Conservation (phyloP, 2,329 filamentous ascomycete genomes). For the Penicillium sp. region DNA sequence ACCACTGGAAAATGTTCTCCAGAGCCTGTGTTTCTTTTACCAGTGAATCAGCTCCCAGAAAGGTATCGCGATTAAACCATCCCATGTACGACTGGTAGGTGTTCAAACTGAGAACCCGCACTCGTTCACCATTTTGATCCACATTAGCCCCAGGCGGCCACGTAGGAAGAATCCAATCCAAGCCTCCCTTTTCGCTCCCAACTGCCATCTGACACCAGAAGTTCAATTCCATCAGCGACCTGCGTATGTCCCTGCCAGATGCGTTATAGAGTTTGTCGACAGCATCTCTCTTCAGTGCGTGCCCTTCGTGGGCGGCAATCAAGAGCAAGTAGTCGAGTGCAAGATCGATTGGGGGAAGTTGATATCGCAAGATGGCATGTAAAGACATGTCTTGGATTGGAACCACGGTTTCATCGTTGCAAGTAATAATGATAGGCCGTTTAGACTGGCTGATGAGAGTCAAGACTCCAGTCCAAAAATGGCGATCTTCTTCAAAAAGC, state of each 20-base stretch:
- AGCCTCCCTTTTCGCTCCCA: constrained; percentile 82
- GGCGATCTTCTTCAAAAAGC: constrained; percentile 91
- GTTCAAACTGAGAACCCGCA: constrained; percentile 78
- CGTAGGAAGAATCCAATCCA: constrained; percentile 84
- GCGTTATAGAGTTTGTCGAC: constrained; percentile 71
- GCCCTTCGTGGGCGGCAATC: constrained; percentile 85
- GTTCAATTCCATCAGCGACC: constrained; percentile 79
- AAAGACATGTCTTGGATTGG: constrained; percentile 74
- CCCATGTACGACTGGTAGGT: constrained; percentile 83
- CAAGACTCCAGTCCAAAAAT: constrained; percentile 86
- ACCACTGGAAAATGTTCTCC: constrained; percentile 68
- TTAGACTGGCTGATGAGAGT: constrained; percentile 81
- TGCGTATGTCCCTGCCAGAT: constrained; percentile 74
- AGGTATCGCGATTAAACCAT: constrained; percentile 66
- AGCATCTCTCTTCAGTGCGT: constrained; percentile 70
- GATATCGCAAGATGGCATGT: constrained; percentile 81
- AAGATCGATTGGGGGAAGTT: constrained; percentile 65
- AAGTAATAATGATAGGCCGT: constrained; percentile 91
- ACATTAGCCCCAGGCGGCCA: constrained; percentile 74
- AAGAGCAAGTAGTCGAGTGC: constrained; percentile 80
- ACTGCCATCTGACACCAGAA: constrained; percentile 98
- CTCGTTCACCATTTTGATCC: constrained; percentile 66
- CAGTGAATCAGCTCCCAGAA: constrained; percentile 42
- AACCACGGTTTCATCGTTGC: constrained; percentile 85
- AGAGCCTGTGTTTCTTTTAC: constrained; percentile 65